These are phyloP conservation scores for Talaromyces islandicus DNA, from an alignment of 2,329 filamentous ascomycete species.

Conservation along the genomic window DNA sequence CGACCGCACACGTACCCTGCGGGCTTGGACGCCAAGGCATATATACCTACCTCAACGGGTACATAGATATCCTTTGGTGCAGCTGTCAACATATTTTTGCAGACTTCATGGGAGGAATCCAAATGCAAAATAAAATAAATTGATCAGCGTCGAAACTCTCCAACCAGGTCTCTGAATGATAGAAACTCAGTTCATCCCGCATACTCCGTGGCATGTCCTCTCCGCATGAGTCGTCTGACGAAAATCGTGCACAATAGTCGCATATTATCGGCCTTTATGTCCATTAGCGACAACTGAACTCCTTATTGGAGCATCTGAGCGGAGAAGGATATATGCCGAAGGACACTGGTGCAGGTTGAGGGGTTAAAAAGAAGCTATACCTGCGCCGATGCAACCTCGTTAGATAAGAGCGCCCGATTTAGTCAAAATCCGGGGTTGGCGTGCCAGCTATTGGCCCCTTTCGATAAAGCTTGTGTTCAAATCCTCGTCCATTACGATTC, in stretches of 20 bases:
- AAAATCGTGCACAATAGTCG: background rate
- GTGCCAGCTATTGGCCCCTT: background rate
- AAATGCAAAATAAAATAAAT: background rate
- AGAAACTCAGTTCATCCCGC: background rate
- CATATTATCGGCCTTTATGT: background rate
- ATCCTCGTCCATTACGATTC: background rate
- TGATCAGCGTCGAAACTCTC: background rate
- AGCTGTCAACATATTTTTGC: too few species aligned
- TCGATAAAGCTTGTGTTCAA: background rate
- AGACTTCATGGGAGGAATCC: background rate
- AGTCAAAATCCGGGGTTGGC: background rate
- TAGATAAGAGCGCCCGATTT: background rate
- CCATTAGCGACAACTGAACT: too few species aligned
- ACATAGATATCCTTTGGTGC: too few species aligned
- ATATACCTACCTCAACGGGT: too few species aligned
- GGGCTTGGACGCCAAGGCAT: background rate
- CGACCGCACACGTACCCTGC: too few species aligned
- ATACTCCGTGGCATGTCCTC: background rate
- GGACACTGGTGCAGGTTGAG: background rate
- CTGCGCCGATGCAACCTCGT: constrained; percentile 5
- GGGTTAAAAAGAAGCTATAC: background rate
- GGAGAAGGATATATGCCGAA: background rate
- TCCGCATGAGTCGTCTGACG: background rate
- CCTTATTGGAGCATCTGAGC: background rate
- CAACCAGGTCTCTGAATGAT: background rate